A percentile compares a stretch with the other conserved stretches of the same genome.
phyloP scores from a whole-genome alignment of 2,329 filamentous ascomycete species.

The Apiospora hydei region DNA sequence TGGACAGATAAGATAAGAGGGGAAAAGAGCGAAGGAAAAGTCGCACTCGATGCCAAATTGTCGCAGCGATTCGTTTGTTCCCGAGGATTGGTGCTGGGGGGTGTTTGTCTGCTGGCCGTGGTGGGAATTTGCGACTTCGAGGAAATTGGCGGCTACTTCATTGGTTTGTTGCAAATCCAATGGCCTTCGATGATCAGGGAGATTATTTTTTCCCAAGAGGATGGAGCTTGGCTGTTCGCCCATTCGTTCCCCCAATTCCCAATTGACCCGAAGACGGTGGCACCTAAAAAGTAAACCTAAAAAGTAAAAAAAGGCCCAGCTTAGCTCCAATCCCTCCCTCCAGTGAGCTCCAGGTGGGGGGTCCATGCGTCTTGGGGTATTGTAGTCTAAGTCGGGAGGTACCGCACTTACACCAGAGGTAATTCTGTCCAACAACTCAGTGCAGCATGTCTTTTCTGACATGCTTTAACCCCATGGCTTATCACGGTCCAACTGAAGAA shows the following conservation, averaged over 20 bases:
- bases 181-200: constrained; percentile 9
- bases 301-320: neutral
- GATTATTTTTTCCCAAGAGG: constrained; percentile 17
- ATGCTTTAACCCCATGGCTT: too few species aligned
- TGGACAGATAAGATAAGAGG: neutral
- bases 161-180: constrained; percentile 10
- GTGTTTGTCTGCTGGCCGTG: neutral
- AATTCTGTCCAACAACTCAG: too few species aligned
- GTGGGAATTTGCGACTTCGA: constrained; percentile 3
- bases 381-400: neutral
- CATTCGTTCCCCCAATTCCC: neutral
- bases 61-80: neutral
- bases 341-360: neutral
- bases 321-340: too few species aligned
- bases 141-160: neutral
- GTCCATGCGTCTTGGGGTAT: constrained; percentile 11
- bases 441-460: too few species aligned
- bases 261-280: constrained; percentile 9
- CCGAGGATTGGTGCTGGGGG: neutral
- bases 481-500: too few species aligned
- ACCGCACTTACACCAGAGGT: neutral
- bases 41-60: neutral
- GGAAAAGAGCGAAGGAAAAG: neutral
- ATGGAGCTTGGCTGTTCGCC: neutral
- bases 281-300: too few species aligned